Percentiles rank a stretch among this genome's conserved stretches.
These are phyloP conservation scores for Nemania abortiva DNA, from an alignment of 2,329 filamentous ascomycete species.

Conservation along the genomic window DNA sequence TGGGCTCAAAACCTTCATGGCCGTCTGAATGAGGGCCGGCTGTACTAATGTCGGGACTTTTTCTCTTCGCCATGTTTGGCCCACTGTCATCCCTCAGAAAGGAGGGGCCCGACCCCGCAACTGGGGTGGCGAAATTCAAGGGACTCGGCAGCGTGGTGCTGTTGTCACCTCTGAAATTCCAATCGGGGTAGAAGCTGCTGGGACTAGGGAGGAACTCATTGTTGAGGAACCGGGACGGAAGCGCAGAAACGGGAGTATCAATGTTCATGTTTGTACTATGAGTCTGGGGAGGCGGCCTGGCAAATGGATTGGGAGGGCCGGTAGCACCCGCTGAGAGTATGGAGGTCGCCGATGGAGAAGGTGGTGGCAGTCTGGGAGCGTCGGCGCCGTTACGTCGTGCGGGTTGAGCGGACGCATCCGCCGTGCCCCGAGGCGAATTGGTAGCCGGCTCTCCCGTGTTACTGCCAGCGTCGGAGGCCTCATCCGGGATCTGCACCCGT, in stretches of 20 bases:
- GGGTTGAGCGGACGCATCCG: conserved; percentile 68
- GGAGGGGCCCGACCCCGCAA: conserved; percentile 71
- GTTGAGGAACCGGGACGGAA: conserved; percentile 91
- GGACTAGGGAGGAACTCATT: conserved; percentile 91
- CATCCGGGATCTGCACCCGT: conserved; percentile 95
- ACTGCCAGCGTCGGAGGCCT: conserved; percentile 81
- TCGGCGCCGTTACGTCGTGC: conserved; percentile 61
- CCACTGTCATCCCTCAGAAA: conserved; percentile 69
- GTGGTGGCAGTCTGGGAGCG: conserved; percentile 82
- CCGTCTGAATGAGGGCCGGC: conserved; percentile 57
- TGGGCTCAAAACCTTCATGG: conserved; percentile 62
- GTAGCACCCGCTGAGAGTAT: conserved; percentile 90
- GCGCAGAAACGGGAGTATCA: conserved; percentile 91
- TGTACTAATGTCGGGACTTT: conserved; percentile 65
- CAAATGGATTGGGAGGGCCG: conserved; percentile 95
- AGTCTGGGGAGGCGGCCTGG: conserved; percentile 82
- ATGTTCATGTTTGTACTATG: conserved; percentile 67
- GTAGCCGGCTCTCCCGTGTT: conserved; percentile 75
- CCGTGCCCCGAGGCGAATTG: conserved; percentile 70
- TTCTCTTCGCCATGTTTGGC: conserved; percentile 61
- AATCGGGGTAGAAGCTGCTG: conserved; percentile 91
- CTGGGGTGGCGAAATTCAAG: conserved; percentile 89
- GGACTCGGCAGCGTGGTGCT: conserved; percentile 92
- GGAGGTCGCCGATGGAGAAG: conserved; percentile 88
- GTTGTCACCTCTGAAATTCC: conserved; percentile 79